A percentile compares a stretch with the other conserved stretches of the same genome.
Conservation (phyloP, 2,329 filamentous ascomycete species). For the Epichloe brachyelytri region DNA sequence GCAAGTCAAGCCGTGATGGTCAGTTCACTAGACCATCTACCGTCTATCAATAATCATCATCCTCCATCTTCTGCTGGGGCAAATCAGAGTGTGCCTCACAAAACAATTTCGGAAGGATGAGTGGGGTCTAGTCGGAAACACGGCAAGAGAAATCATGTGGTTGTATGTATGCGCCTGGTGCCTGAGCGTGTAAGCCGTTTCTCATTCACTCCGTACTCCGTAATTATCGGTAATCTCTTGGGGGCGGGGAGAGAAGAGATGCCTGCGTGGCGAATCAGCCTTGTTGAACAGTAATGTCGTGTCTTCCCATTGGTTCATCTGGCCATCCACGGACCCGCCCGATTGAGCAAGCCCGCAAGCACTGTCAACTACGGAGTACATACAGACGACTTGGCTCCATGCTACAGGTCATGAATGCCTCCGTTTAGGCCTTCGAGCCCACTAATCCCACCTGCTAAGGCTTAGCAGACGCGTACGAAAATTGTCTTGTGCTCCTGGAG, state of each 20-base stretch:
- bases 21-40: too few species aligned
- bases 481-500: too few species aligned
- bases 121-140: background rate
- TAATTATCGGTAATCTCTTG: too few species aligned
- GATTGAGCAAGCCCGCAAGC: background rate
- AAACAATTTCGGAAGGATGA: background rate
- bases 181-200: too few species aligned
- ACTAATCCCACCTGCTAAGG: background rate
- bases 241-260: too few species aligned
- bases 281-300: constrained; percentile 16
- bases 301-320: constrained; percentile 13
- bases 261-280: constrained; percentile 13
- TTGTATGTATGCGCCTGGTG: too few species aligned
- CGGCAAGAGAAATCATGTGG: background rate
- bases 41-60: too few species aligned
- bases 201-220: too few species aligned
- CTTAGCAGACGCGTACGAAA: too few species aligned
- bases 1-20: too few species aligned
- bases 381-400: background rate
- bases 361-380: background rate
- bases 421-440: background rate
- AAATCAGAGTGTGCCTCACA: too few species aligned
- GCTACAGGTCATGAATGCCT: background rate
- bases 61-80: too few species aligned
- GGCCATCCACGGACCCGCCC: background rate